Conservation (phyloP, 2,329 filamentous ascomycete genomes). For the Neoarthrinium moseri region DNA sequence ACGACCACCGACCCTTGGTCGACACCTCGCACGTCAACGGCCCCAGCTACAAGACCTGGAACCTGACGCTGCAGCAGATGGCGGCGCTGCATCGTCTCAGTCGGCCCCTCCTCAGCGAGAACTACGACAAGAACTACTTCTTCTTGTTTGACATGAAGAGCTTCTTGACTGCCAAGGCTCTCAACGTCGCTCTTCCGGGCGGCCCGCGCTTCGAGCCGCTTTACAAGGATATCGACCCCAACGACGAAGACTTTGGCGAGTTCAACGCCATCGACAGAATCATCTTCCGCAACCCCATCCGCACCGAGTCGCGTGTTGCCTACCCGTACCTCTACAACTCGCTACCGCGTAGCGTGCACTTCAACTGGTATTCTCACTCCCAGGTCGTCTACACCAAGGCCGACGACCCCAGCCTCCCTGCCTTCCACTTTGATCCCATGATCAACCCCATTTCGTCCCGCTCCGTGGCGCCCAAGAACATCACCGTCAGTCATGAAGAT, state of each 20-base stretch:
- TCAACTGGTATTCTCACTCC: constrained; percentile 91
- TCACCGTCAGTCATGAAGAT: constrained; percentile 90
- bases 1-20: constrained; percentile 85
- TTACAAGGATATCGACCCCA: constrained; percentile 98
- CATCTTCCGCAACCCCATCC: constrained; percentile 92
- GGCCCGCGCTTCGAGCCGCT: constrained; percentile 94
- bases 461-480: constrained; percentile 89
- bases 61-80: constrained; percentile 91
- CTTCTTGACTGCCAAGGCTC: constrained; percentile 91
- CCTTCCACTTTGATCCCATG: constrained; percentile 96
- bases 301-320: constrained; percentile 92
- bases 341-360: constrained; percentile 86
- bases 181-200: constrained; percentile 97
- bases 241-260: constrained; percentile 98
- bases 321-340: constrained; percentile 97
- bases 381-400: constrained; percentile 88
- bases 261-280: constrained; percentile 99
- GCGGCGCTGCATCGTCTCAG: constrained; percentile 90
- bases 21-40: constrained; percentile 95
- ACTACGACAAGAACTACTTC: constrained; percentile 95
- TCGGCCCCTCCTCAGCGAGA: constrained; percentile 84
- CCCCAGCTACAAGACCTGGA: constrained; percentile 96
- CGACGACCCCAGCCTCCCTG: constrained; percentile 85
- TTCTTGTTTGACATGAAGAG: constrained; percentile 95
- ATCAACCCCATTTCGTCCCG: constrained; percentile 98